Evolutionary conservation across 169 alveolate species (phyloP), one percentile per base, ranked within the genome.

Genomic region (Eimeria necatrix): DNA sequence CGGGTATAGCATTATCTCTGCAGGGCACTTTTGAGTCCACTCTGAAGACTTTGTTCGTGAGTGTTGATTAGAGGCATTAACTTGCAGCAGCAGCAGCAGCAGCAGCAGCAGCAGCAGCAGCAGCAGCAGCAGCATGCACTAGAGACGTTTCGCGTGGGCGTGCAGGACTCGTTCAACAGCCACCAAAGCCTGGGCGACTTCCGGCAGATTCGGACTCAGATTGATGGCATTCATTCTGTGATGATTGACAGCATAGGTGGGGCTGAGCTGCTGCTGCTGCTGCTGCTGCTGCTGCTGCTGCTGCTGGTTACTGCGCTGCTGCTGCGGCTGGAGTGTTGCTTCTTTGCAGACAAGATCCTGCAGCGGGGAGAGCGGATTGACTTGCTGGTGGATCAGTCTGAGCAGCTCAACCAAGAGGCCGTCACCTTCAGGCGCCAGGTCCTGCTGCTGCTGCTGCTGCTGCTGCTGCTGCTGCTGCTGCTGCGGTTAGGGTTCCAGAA

Each of bases 321-420:
- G 68, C 68, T 56, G 20, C 22, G 68, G 12, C 68, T 14, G 68
- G 12, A 52, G 68, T 74, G 26, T 12, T 48, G 61, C 41, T 32
- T 32, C 26, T 61, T 52, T 4, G 52, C 94, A 90, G 94, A 90
- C 60, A 90, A 90, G 26, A 90, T 90, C 56, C 90, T 90, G 86
- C 90, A 90, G 56, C 89, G 94, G 7, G 94, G 94, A 4, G 94
- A 90, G 81, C 86, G 94, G 80, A 90, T 90, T n/a, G 94, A 90
- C 59, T 56, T 90, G 53, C 90, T 90, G 59, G 94, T 76, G 18
- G 89, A 90, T 46, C 90, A 90, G 70, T 90, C 94, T 6, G 94
- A 90, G 94, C 94, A 80, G 32, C 94, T 90, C 10, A 53, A 90
- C n/a, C 94, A 90, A 24, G 94, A 76, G 32, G 73, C 89, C 74